phyloP scores from a whole-genome alignment of 768 basidiomycete species.

The Symmetrospora coprosmae region DNA sequence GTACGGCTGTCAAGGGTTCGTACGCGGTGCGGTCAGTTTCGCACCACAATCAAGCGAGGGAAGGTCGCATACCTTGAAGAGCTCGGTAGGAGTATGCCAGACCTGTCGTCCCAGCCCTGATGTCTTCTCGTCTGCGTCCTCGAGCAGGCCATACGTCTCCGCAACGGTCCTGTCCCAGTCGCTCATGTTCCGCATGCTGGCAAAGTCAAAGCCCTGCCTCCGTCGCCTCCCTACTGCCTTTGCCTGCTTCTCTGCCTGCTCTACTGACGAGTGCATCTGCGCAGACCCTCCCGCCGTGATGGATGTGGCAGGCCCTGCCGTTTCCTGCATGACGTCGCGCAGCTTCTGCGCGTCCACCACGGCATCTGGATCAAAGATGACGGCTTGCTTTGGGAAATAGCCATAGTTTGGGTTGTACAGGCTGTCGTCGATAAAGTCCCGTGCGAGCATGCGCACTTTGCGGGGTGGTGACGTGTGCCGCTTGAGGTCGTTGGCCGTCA shows the following conservation, averaged over 20 bases:
- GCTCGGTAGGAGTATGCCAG: slow-evolving; percentile 96
- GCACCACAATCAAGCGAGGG: slow-evolving; percentile 7
- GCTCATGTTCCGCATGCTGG: slow-evolving; percentile 48
- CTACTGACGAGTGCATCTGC: slow-evolving; percentile 33
- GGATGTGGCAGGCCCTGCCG: not conserved
- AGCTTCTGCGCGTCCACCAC: slow-evolving; percentile 11
- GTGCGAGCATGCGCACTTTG: slow-evolving; percentile 78
- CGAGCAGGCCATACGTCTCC: slow-evolving; percentile 57
- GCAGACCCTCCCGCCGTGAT: slow-evolving; percentile 29
- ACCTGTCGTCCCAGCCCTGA: slow-evolving; percentile 46
- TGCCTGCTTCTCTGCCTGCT: not conserved
- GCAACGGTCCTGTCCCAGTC: slow-evolving; percentile 76
- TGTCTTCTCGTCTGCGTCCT: slow-evolving; percentile 40
- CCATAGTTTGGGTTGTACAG: slow-evolving; percentile 96
- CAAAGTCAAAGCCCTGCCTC: slow-evolving; percentile 50
- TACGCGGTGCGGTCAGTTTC: not conserved
- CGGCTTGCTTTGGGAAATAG: slow-evolving; percentile 85
- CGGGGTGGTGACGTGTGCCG: slow-evolving; percentile 49
- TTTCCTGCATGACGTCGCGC: no score
- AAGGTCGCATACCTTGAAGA: slow-evolving; percentile 65
- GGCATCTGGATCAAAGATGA: slow-evolving; percentile 52
- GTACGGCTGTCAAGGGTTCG: slow-evolving; percentile 62
- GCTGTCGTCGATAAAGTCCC: slow-evolving; percentile 93
- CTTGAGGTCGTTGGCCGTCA: slow-evolving; percentile 60
- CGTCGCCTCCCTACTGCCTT: not conserved